Percentiles rank a stretch among this genome's conserved stretches.
These are phyloP conservation scores for Achlya hypogyna DNA, from an alignment of 352 stramenopile genomes.

Conservation along the genomic window DNA sequence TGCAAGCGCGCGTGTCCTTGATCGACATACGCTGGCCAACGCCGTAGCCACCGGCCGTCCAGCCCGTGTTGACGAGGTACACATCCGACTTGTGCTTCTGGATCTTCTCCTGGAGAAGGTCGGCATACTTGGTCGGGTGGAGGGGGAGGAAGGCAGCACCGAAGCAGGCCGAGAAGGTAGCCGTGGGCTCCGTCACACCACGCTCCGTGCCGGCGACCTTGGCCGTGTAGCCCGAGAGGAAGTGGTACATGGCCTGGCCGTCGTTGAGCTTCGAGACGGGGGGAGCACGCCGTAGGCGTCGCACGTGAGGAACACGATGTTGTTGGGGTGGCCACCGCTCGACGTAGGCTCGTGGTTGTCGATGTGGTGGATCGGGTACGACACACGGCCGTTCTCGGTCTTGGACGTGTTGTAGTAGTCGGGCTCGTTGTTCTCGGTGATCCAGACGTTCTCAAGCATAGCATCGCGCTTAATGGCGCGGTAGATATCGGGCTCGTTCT, in stretches of 20 bases:
- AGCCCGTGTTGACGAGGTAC: slow-evolving; percentile 97
- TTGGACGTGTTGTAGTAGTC: slow-evolving; percentile 96
- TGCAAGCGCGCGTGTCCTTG: slow-evolving; percentile 92
- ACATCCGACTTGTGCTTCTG: slow-evolving; percentile 89
- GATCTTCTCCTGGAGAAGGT: slow-evolving; percentile 95
- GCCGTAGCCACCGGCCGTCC: slow-evolving; percentile 93
- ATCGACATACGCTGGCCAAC: slow-evolving; percentile 97
- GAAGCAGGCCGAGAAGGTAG: slow-evolving; percentile 97
- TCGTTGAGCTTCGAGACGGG: slow-evolving; percentile 91
- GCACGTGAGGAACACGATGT: slow-evolving; percentile 97
- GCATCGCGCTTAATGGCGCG: slow-evolving; percentile 94
- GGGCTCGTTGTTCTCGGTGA: slow-evolving; percentile 67
- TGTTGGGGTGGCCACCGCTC: slow-evolving; percentile 91
- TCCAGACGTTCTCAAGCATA: slow-evolving; percentile 95
- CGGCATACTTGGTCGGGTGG: slow-evolving; percentile 95
- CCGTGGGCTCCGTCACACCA: slow-evolving; percentile 91
- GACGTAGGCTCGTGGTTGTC: slow-evolving; percentile 84
- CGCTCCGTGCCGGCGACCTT: slow-evolving; percentile 98
- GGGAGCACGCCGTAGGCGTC: slow-evolving; percentile 97
- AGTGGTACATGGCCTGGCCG: slow-evolving; percentile 98
- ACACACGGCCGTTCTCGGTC: slow-evolving; percentile 97
- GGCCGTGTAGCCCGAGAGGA: slow-evolving; percentile 96
- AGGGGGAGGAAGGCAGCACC: slow-evolving; percentile 96
- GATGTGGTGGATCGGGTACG: slow-evolving; percentile 99
- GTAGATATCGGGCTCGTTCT: slow-evolving; percentile 98